Conservation (phyloP, 2,329 filamentous ascomycete genomes). For the Fusarium albosuccineum region DNA sequence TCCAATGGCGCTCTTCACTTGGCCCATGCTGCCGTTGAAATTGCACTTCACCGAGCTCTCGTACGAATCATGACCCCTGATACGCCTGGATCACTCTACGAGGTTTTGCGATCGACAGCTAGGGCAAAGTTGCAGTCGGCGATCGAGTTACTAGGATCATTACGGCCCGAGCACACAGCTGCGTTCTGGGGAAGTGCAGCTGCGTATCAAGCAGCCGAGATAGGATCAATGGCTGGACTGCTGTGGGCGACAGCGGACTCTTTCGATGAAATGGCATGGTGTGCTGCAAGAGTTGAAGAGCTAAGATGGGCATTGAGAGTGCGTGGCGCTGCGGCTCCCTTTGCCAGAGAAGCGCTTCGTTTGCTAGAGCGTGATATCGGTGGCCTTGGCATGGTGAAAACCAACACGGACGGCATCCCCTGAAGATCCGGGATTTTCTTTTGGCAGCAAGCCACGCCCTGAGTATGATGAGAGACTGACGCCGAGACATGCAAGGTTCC, state of each 20-base stretch:
- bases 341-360: slow-evolving; percentile 55
- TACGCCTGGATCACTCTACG: slow-evolving; percentile 47
- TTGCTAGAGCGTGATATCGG: slow-evolving; percentile 54
- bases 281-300: slow-evolving; percentile 55
- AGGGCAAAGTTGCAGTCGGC: slow-evolving; percentile 55
- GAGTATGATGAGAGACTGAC: slow-evolving; percentile 5
- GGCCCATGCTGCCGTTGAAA: slow-evolving; percentile 65
- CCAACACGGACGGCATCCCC: slow-evolving; percentile 25
- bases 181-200: slow-evolving; percentile 62
- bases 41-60: slow-evolving; percentile 64
- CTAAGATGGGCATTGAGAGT: slow-evolving; percentile 59
- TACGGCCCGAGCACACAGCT: slow-evolving; percentile 60
- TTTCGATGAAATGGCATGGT: slow-evolving; percentile 55
- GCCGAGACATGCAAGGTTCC: background rate
- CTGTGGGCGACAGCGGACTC: slow-evolving; percentile 56
- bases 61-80: slow-evolving; percentile 57
- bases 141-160: slow-evolving; percentile 55
- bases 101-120: slow-evolving; percentile 54
- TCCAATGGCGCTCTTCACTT: slow-evolving; percentile 62
- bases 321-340: slow-evolving; percentile 54
- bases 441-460: background rate
- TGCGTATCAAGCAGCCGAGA: slow-evolving; percentile 58
- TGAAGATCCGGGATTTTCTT: slow-evolving; percentile 1
- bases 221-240: slow-evolving; percentile 57
- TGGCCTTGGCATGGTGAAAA: slow-evolving; percentile 46